Conservation (phyloP, 2,329 filamentous ascomycete genomes). For the Pseudogymnoascus sp. region DNA sequence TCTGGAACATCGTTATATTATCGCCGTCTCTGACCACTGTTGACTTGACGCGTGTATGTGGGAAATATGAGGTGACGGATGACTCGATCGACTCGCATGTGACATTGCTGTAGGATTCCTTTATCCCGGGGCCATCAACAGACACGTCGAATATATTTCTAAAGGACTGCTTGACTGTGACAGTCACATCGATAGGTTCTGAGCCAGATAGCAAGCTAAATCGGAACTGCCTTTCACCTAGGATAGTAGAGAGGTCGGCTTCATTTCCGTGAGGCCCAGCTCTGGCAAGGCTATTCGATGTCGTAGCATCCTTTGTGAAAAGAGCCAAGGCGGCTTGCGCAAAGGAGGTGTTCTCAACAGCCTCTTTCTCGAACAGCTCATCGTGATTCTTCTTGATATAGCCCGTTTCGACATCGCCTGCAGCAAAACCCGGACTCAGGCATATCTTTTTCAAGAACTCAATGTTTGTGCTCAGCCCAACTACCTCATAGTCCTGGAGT, state of each 20-base stretch:
- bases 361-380: conserved; percentile 63
- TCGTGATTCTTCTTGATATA: conserved; percentile 86
- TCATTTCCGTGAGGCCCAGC: conserved; percentile 39
- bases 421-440: conserved; percentile 71
- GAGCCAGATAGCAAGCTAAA: conserved; percentile 15
- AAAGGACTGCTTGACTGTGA: conserved; percentile 26
- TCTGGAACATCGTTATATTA: conserved; percentile 71
- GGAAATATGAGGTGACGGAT: conserved; percentile 67
- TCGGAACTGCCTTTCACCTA: conserved; percentile 23
- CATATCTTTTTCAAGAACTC: conserved; percentile 91
- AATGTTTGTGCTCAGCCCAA: conserved; percentile 88
- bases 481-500: conserved; percentile 83
- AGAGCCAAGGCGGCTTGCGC: conserved; percentile 81
- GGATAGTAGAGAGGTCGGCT: conserved; percentile 43
- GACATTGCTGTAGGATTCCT: conserved; percentile 31
- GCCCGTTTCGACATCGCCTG: conserved; percentile 86
- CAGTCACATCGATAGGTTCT: conserved; percentile 15
- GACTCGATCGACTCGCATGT: conserved; percentile 42
- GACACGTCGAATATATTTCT: conserved; percentile 33
- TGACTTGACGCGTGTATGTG: conserved; percentile 69
- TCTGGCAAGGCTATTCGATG: conserved; percentile 12
- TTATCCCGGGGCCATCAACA: conserved; percentile 41
- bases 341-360: conserved; percentile 64
- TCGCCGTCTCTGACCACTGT: conserved; percentile 61
- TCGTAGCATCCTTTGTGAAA: conserved; percentile 41